Evolutionary conservation across 2,329 filamentous ascomycete species (phyloP).

Genomic region (Fusarium pseudograminearum): DNA sequence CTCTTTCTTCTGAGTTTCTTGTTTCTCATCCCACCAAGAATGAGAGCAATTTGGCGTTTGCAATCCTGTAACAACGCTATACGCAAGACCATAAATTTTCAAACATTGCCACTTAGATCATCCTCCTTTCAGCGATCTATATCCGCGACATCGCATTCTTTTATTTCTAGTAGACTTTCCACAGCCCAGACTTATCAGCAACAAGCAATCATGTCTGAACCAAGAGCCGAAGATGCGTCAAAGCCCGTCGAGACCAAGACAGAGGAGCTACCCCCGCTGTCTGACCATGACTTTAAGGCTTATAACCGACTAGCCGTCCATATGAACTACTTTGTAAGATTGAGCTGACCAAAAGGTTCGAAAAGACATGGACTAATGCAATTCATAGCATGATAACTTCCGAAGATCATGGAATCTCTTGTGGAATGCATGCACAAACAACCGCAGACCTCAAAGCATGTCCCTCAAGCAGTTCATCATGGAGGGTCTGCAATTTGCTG

Average conservation of each 20-base stretch:
- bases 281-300: slow-evolving; percentile 72
- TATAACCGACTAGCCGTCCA: slow-evolving; percentile 81
- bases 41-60: slow-evolving; percentile 29
- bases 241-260: slow-evolving; percentile 23
- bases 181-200: slow-evolving; percentile 4
- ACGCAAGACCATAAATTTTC: slow-evolving; percentile 9
- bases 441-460: slow-evolving; percentile 71
- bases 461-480: slow-evolving; percentile 76
- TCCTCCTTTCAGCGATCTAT: background rate
- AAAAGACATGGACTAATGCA: background rate
- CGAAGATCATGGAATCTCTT: slow-evolving; percentile 78
- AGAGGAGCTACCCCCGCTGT: slow-evolving; percentile 69
- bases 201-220: slow-evolving; percentile 35
- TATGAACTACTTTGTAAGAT: slow-evolving; percentile 77
- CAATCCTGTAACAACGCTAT: slow-evolving; percentile 10
- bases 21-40: slow-evolving; percentile 8
- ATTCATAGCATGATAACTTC: slow-evolving; percentile 77
- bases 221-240: slow-evolving; percentile 11
- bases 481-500: slow-evolving; percentile 75
- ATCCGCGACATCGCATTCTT: background rate
- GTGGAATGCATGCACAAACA: slow-evolving; percentile 71
- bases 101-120: slow-evolving; percentile 2
- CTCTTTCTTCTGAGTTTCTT: background rate
- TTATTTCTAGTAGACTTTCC: background rate
- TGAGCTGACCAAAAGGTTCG: background rate